These are phyloP conservation scores for Picochlorum sp. DNA, from an alignment of 139 green algal species.

Conservation along the genomic window DNA sequence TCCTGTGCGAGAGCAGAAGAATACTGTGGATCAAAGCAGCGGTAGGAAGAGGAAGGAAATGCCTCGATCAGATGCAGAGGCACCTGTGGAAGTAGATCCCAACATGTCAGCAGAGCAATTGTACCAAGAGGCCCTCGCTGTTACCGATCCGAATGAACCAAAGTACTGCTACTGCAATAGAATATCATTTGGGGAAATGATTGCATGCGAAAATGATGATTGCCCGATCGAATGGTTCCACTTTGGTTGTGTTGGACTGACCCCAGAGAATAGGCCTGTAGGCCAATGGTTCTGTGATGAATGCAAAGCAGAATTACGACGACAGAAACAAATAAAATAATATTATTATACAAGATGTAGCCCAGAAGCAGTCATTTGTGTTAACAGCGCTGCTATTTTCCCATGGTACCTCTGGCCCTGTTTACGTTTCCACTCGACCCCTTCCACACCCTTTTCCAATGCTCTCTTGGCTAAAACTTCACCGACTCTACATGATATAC, in stretches of 20 bases:
- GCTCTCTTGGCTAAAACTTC: conserved; percentile 31
- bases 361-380: conserved; percentile 14
- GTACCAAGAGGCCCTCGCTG: conserved; percentile 19
- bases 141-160: conserved; percentile 44
- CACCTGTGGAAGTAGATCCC: conserved; percentile 6
- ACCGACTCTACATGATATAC: conserved; percentile 19
- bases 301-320: conserved; percentile 24
- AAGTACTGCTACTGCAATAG: conserved; percentile 78
- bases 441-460: conserved; percentile 5
- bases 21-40: not conserved
- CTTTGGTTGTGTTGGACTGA: conserved; percentile 76
- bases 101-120: conserved; percentile 11
- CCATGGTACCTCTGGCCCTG: conserved; percentile 37
- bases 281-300: conserved; percentile 57
- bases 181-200: conserved; percentile 70
- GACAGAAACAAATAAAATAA: conserved; percentile 19
- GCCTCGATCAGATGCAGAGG: not conserved
- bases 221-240: conserved; percentile 91
- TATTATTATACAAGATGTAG: conserved; percentile 26
- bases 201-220: conserved; percentile 79
- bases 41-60: not conserved
- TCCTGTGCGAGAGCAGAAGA: not conserved
- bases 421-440: conserved; percentile 34
- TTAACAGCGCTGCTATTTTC: conserved; percentile 29
- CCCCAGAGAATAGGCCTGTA: conserved; percentile 32